Conservation (phyloP, 2,329 filamentous ascomycete genomes). For the Didymella sp. region DNA sequence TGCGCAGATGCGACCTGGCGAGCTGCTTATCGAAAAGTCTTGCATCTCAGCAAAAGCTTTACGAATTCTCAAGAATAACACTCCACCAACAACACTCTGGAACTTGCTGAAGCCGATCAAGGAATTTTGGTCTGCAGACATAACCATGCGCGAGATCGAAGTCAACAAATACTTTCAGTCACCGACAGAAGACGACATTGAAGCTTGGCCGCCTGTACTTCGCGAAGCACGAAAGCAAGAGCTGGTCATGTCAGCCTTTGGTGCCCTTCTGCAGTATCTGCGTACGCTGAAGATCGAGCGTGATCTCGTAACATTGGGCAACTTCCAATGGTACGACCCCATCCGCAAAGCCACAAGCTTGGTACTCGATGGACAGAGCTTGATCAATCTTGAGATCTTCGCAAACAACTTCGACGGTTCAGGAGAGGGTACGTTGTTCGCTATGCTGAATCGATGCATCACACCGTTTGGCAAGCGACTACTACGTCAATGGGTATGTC, state of each 20-base stretch:
- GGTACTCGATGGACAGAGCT: slow-evolving; percentile 91
- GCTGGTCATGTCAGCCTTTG: slow-evolving; percentile 86
- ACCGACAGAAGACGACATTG: slow-evolving; percentile 62
- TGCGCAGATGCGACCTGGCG: slow-evolving; percentile 86
- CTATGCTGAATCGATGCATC: slow-evolving; percentile 88
- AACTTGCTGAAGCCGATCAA: slow-evolving; percentile 85
- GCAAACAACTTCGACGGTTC: slow-evolving; percentile 90
- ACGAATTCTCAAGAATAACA: slow-evolving; percentile 96
- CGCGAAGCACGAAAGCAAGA: slow-evolving; percentile 78
- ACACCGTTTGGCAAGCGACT: slow-evolving; percentile 97
- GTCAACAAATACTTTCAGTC: slow-evolving; percentile 78
- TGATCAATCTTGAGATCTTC: slow-evolving; percentile 98
- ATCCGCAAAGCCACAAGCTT: slow-evolving; percentile 90
- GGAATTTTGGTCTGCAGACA: slow-evolving; percentile 91
- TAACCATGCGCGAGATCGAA: slow-evolving; percentile 80
- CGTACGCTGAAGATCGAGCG: slow-evolving; percentile 83
- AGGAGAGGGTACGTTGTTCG: slow-evolving; percentile 84
- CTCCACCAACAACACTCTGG: slow-evolving; percentile 90
- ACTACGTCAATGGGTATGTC: slow-evolving; percentile 96
- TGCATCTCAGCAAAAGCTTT: slow-evolving; percentile 85
- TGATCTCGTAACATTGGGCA: slow-evolving; percentile 84
- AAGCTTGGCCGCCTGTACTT: slow-evolving; percentile 80
- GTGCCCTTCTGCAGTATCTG: slow-evolving; percentile 87
- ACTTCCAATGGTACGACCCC: slow-evolving; percentile 90
- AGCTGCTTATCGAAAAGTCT: slow-evolving; percentile 85